Evolutionary conservation across 1,139 yeast species (phyloP).

Genomic region (Geotrichum cucujoidarum): DNA sequence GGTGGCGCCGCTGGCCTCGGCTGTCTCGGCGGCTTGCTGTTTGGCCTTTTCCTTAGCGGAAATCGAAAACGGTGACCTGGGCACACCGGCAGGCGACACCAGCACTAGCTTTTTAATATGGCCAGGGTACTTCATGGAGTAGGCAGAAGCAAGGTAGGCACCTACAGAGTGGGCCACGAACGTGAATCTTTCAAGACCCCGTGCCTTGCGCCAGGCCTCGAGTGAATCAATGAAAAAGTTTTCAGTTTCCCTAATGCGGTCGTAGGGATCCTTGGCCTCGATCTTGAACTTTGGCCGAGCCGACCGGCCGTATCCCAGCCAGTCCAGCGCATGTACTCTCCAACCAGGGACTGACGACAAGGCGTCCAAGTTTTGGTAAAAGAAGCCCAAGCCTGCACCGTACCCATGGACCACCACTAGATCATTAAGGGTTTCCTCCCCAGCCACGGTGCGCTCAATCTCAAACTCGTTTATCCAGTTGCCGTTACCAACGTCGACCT

Average conservation of each 20-base stretch:
- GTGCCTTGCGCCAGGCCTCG: conserved; percentile 73
- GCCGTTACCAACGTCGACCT: conserved; percentile 47
- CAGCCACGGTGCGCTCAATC: conserved; percentile 29
- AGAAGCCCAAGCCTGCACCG: conserved; percentile 85
- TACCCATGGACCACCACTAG: conserved; percentile 83
- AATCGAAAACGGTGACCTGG: conserved; percentile 33
- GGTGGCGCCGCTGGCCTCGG: not conserved
- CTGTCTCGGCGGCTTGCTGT: not conserved
- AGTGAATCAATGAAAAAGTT: conserved; percentile 72
- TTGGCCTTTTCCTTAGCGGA: conserved; percentile 21
- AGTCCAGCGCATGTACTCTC: conserved; percentile 69
- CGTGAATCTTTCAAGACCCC: conserved; percentile 51
- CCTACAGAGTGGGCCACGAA: conserved; percentile 92
- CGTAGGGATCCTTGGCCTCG: conserved; percentile 28
- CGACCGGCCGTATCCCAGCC: conserved; percentile 80
- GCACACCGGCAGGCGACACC: conserved; percentile 85
- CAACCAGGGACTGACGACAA: conserved; percentile 39
- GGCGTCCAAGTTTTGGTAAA: conserved; percentile 65
- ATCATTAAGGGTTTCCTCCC: conserved; percentile 21
- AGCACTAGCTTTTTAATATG: conserved; percentile 61
- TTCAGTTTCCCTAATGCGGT: conserved; percentile 48
- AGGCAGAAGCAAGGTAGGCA: conserved; percentile 77
- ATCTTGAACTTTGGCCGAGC: conserved; percentile 52
- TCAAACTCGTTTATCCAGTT: conserved; percentile 57
- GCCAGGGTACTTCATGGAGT: conserved; percentile 68